Percentiles rank a stretch among this genome's conserved stretches.
These are phyloP conservation scores for Colletotrichum ledebouriae DNA, from an alignment of 2,329 filamentous ascomycete genomes.

Conservation along the genomic window DNA sequence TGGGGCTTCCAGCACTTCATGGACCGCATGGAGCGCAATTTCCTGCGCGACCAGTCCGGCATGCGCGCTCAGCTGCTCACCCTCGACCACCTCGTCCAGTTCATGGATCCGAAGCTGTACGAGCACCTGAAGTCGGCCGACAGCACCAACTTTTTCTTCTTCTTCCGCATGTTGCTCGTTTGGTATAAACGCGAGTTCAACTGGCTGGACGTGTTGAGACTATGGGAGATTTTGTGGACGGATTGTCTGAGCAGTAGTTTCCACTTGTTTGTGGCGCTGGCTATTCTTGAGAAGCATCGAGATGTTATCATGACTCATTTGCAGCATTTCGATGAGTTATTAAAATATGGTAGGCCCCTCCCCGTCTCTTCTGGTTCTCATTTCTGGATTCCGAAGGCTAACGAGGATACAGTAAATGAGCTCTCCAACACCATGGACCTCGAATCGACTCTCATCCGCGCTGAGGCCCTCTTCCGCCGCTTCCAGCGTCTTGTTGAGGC, in stretches of 20 bases:
- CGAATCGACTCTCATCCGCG: slow-evolving; percentile 85
- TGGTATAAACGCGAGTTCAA: slow-evolving; percentile 99
- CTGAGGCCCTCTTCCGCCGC: slow-evolving; percentile 87
- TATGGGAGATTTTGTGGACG: slow-evolving; percentile 97
- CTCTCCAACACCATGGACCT: slow-evolving; percentile 94
- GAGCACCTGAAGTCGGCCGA: slow-evolving; percentile 90
- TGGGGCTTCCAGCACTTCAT: slow-evolving; percentile 98
- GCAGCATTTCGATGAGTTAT: slow-evolving; percentile 93
- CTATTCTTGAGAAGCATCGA: slow-evolving; percentile 95
- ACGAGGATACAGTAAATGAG: slow-evolving; percentile 80
- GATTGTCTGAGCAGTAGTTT: slow-evolving; percentile 91
- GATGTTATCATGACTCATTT: slow-evolving; percentile 96
- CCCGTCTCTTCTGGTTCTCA: not conserved
- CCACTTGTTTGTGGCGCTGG: slow-evolving; percentile 93
- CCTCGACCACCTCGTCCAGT: slow-evolving; percentile 93
- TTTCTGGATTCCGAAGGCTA: slow-evolving; percentile 27
- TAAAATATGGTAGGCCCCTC: slow-evolving; percentile 85
- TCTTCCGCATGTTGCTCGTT: slow-evolving; percentile 98
- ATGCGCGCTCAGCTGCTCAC: slow-evolving; percentile 94
- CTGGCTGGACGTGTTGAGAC: slow-evolving; percentile 85
- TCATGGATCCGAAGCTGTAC: slow-evolving; percentile 96
- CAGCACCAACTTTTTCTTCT: slow-evolving; percentile 99
- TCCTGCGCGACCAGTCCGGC: slow-evolving; percentile 93
- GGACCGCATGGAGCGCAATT: slow-evolving; percentile 98
- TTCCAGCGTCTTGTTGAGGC: slow-evolving; percentile 92